Percentiles rank a stretch among this genome's conserved stretches.
Conservation (phyloP, 2,329 filamentous ascomycete genomes). For the Colletotrichum sp. region DNA sequence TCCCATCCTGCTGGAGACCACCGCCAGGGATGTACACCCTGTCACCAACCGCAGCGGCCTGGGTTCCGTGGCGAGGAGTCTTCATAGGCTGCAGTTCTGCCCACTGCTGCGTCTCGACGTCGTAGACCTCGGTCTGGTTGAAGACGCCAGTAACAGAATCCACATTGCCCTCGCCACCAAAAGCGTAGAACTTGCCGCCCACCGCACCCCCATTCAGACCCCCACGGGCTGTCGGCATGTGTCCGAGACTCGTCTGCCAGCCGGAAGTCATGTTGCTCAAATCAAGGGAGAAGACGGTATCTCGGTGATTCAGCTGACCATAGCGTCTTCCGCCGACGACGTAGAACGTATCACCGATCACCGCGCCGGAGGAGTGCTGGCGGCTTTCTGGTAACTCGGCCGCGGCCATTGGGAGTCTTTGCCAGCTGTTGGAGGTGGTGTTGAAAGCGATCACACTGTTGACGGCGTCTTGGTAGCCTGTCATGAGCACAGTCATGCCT, state of each 20-base stretch:
- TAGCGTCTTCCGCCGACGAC: slow-evolving; percentile 38
- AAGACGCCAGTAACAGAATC: slow-evolving; percentile 16
- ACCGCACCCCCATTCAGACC: slow-evolving; percentile 34
- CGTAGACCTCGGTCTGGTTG: background rate
- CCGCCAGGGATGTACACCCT: background rate
- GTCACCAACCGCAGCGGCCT: background rate
- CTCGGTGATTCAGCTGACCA: slow-evolving; percentile 33
- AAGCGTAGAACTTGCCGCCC: slow-evolving; percentile 32
- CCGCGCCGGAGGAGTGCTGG: slow-evolving; percentile 35
- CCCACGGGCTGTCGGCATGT: slow-evolving; percentile 43
- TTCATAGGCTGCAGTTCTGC: background rate
- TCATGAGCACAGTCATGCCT: slow-evolving; percentile 32
- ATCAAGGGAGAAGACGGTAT: slow-evolving; percentile 39
- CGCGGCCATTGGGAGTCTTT: slow-evolving; percentile 27
- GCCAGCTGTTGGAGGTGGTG: slow-evolving; percentile 29
- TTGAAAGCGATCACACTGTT: slow-evolving; percentile 35
- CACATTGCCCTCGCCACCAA: slow-evolving; percentile 42
- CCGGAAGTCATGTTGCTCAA: slow-evolving; percentile 27
- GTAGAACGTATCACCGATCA: slow-evolving; percentile 38
- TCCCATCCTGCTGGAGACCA: background rate
- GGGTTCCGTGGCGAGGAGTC: background rate
- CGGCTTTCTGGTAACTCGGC: slow-evolving; percentile 32
- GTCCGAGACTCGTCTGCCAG: slow-evolving; percentile 30
- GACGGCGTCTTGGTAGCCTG: slow-evolving; percentile 29
- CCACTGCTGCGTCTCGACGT: background rate